A percentile compares a stretch with the other conserved stretches of the same genome.
These are phyloP conservation scores for Pythium aphanidermatum DNA, from an alignment of 352 stramenopile species.

Conservation along the genomic window DNA sequence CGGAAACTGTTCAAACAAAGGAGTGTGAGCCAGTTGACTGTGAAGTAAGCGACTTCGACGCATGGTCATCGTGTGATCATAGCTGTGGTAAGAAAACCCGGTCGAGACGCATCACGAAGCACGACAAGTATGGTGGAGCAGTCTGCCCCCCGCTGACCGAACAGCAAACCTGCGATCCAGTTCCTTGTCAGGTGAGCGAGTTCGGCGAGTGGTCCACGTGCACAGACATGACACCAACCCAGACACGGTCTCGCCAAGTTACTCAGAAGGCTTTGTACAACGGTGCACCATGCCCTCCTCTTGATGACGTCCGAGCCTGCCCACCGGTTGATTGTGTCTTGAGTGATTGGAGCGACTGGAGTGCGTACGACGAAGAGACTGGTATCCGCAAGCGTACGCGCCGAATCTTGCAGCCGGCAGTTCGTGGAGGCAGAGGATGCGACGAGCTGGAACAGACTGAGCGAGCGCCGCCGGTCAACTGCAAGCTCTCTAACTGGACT, in stretches of 20 bases:
- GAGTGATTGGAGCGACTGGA: conserved; percentile 12
- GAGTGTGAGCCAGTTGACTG: conserved; percentile 53
- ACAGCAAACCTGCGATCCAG: conserved; percentile 30
- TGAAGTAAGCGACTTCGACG: conserved; percentile 28
- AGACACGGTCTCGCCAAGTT: conserved; percentile 25
- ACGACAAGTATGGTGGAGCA: conserved; percentile 45
- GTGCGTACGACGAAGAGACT: conserved; percentile 11
- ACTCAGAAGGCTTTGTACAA: conserved; percentile 28
- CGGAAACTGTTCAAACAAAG: conserved; percentile 22
- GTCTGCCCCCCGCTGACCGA: conserved; percentile 39
- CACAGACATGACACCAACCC: conserved; percentile 30
- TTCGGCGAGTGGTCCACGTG: conserved; percentile 48
- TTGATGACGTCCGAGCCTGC: conserved; percentile 36
- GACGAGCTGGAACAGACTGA: conserved; percentile 27
- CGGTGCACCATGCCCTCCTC: conserved; percentile 31
- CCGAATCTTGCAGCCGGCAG: conserved; percentile 3
- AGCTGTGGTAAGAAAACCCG: conserved; percentile 27
- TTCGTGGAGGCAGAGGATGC: conserved; percentile 39
- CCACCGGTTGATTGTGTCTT: conserved; percentile 27
- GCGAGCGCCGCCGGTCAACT: conserved; percentile 38
- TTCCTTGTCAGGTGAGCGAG: conserved; percentile 31
- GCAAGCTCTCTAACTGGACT: conserved; percentile 38
- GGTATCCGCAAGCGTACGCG: conserved; percentile 15
- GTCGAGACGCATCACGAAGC: conserved; percentile 26
- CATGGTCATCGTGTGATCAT: conserved; percentile 29